Conservation (phyloP, 768 basidiomycete species). For the Boletellus sp. region DNA sequence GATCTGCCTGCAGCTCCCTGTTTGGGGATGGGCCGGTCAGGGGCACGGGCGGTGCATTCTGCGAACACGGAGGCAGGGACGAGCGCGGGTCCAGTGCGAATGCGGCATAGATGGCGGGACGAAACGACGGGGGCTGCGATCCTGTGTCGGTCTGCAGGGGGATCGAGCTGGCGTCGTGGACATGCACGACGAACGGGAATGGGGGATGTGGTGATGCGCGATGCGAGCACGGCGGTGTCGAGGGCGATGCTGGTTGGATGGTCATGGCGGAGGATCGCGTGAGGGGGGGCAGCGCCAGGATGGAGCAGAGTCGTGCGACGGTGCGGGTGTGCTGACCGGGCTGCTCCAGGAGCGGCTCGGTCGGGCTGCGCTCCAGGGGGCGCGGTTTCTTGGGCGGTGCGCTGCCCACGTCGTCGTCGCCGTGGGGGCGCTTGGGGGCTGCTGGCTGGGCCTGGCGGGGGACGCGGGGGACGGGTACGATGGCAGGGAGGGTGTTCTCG, state of each 20-base stretch:
- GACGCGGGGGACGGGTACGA: slow-evolving; percentile 46
- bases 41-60: slow-evolving; percentile 6
- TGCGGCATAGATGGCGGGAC: slow-evolving; percentile 37
- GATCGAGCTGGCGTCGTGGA: slow-evolving; percentile 30
- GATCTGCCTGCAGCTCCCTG: slow-evolving; percentile 5
- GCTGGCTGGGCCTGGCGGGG: slow-evolving; percentile 49
- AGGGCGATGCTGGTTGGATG: slow-evolving; percentile 28
- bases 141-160: slow-evolving; percentile 38
- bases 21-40: slow-evolving; percentile 4
- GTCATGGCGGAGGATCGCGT: slow-evolving; percentile 14
- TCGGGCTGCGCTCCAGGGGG: slow-evolving; percentile 30
- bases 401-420: slow-evolving; percentile 21
- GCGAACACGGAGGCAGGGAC: slow-evolving; percentile 6
- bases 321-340: slow-evolving; percentile 13
- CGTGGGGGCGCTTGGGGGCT: slow-evolving; percentile 37
- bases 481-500: slow-evolving; percentile 61
- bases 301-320: slow-evolving; percentile 19
- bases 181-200: slow-evolving; percentile 27
- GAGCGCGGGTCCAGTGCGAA: slow-evolving; percentile 31
- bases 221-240: slow-evolving; percentile 25
- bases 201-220: slow-evolving; percentile 44
- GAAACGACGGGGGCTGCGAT: slow-evolving; percentile 27
- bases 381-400: slow-evolving; percentile 21
- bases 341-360: slow-evolving; percentile 33
- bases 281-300: slow-evolving; percentile 11